Conservation (phyloP, 208 protist species). For the Acanthamoeba lenticulata region DNA sequence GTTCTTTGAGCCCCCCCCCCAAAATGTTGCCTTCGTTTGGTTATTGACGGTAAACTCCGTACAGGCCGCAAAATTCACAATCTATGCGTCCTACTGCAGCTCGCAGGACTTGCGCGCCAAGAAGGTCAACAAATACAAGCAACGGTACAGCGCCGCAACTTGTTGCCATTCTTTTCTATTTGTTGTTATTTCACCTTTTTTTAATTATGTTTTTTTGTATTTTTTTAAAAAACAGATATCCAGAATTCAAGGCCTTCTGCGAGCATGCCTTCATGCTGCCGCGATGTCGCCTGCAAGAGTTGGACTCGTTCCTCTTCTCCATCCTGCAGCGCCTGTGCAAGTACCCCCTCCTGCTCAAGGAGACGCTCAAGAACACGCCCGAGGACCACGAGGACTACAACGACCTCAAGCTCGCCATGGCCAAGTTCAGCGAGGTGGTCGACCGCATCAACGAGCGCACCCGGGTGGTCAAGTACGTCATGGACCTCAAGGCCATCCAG, state of each 20-base stretch:
- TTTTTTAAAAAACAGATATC: background rate
- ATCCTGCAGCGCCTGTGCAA: slow-evolving; percentile 27
- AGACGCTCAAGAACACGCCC: slow-evolving; percentile 42
- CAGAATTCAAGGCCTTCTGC: slow-evolving; percentile 31
- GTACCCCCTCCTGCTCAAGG: slow-evolving; percentile 37
- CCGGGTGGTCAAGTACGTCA: background rate
- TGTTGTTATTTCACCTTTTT: background rate
- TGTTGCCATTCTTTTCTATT: background rate
- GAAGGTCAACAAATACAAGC: slow-evolving; percentile 14
- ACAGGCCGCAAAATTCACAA: background rate
- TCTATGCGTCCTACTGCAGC: slow-evolving; percentile 31
- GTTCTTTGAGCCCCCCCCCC: background rate
- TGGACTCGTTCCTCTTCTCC: slow-evolving; percentile 5
- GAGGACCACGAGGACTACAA: slow-evolving; percentile 2
- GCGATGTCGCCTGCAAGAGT: background rate
- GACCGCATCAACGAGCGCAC: slow-evolving; percentile 51
- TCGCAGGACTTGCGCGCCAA: background rate
- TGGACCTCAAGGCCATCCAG: slow-evolving; percentile 42
- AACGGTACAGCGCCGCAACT: background rate
- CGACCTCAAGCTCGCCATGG: background rate
- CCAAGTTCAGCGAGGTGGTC: slow-evolving; percentile 32
- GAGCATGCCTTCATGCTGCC: slow-evolving; percentile 9
- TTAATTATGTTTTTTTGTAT: background rate
- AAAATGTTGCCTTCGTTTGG: background rate
- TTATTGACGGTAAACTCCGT: background rate